Percentiles rank a stretch among this genome's conserved stretches.
Evolutionary conservation across 495 filamentous ascomycete species (phyloP).

Genomic region (Trichoderma orchidacearum): DNA sequence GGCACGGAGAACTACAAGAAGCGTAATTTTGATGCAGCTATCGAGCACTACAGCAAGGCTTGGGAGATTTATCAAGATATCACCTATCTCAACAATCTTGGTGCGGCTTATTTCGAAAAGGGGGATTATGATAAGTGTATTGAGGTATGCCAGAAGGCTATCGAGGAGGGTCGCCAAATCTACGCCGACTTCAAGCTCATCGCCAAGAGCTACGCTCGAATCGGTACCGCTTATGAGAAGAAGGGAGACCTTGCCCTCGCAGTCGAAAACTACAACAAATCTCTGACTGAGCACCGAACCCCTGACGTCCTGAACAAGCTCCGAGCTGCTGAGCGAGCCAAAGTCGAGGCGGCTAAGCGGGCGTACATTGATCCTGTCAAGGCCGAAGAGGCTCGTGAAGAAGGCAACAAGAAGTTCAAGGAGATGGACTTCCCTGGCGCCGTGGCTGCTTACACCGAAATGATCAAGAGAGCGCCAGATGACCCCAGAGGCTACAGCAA

Average conservation of each 20-base stretch:
- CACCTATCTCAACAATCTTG: constrained; percentile 91
- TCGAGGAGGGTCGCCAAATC: constrained; percentile 74
- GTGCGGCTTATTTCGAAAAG: constrained; percentile 91
- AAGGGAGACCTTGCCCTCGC: constrained; percentile 64
- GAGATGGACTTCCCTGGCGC: constrained; percentile 91
- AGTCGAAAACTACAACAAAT: constrained; percentile 83
- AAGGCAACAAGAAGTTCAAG: constrained; percentile 94
- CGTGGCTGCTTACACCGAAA: constrained; percentile 90
- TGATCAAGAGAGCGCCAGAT: constrained; percentile 88
- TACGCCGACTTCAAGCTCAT: constrained; percentile 94
- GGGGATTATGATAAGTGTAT: constrained; percentile 81
- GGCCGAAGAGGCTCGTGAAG: constrained; percentile 89
- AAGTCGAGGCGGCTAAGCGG: constrained; percentile 60
- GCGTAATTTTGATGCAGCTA: constrained; percentile 84
- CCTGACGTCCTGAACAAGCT: constrained; percentile 89
- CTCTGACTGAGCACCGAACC: constrained; percentile 91
- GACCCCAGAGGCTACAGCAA: constrained; percentile 95
- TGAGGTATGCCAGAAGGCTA: constrained; percentile 71
- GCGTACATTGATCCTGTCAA: constrained; percentile 82
- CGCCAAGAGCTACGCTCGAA: constrained; percentile 90
- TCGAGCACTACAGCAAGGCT: constrained; percentile 88
- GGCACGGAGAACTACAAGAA: constrained; percentile 98
- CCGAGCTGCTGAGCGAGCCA: constrained; percentile 80
- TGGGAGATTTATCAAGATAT: constrained; percentile 95
- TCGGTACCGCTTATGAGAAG: constrained; percentile 86